phyloP scores from a whole-genome alignment of 495 filamentous ascomycete species.

The Aspergillus sclerotiicarbonarius region DNA sequence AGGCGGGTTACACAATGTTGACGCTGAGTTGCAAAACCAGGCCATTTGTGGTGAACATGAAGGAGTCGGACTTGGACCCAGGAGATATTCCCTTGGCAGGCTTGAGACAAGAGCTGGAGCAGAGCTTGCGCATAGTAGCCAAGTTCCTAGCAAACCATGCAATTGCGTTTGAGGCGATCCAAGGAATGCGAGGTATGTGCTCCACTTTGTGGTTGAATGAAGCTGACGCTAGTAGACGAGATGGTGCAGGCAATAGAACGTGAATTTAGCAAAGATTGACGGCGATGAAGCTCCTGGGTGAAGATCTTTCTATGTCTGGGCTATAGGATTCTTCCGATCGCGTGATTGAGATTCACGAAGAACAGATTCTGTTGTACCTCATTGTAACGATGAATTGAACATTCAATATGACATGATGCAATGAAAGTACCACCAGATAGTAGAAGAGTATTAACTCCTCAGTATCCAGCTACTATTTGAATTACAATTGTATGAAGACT shows the following conservation, averaged over 20 bases:
- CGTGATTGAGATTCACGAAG: no score
- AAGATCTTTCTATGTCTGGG: no score
- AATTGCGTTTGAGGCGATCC: not conserved
- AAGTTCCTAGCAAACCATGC: not conserved
- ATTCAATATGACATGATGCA: no score
- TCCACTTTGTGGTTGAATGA: not conserved
- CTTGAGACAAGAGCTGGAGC: not conserved
- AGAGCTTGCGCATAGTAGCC: not conserved
- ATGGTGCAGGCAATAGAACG: not conserved
- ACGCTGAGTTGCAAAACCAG: slow-evolving; percentile 9
- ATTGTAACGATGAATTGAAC: no score
- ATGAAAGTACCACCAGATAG: no score
- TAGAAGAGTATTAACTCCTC: no score
- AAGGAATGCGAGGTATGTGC: not conserved
- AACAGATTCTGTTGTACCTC: no score
- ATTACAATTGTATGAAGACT: no score
- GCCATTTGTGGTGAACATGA: not conserved
- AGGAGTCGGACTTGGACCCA: not conserved
- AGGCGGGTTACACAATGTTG: not conserved
- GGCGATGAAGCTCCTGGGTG: no score
- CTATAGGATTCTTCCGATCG: no score
- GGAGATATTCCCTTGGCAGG: not conserved
- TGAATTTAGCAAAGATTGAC: not conserved
- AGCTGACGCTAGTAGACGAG: not conserved
- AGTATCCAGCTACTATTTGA: no score